These are phyloP conservation scores for Arxiozyma slooffiae DNA, from an alignment of 1,139 yeast species.

Conservation along the genomic window DNA sequence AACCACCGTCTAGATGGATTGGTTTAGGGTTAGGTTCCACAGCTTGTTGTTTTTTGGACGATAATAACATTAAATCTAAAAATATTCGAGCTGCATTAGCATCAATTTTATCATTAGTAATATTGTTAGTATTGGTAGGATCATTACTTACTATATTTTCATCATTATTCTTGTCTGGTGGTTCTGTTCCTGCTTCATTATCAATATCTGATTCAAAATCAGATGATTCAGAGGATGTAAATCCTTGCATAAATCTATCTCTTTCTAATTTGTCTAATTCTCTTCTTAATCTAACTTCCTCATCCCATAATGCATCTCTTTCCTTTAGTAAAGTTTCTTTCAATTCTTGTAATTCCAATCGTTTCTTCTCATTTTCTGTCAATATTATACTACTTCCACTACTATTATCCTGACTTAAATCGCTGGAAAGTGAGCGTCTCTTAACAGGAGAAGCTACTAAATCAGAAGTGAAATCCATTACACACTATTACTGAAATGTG, in stretches of 20 bases:
- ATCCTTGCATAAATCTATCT: conserved; percentile 1
- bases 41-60: background rate
- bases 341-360: conserved; percentile 13
- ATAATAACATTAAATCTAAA: conserved; percentile 8
- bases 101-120: conserved; percentile 1
- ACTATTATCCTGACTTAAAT: background rate
- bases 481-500: background rate
- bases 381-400: conserved; percentile 3
- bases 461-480: conserved; percentile 2
- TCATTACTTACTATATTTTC: background rate
- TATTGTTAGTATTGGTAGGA: background rate
- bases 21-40: background rate
- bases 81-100: conserved; percentile 7
- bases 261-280: conserved; percentile 11
- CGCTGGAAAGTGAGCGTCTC: background rate
- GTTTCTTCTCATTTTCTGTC: conserved; percentile 11
- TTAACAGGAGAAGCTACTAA: background rate
- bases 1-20: conserved; percentile 3
- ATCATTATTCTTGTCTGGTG: background rate
- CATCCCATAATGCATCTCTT: conserved; percentile 14
- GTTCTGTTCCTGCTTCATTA: background rate
- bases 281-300: conserved; percentile 8
- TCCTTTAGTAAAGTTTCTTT: conserved; percentile 12
- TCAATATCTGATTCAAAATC: background rate
- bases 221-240: background rate